Evolutionary conservation across 768 basidiomycete species (phyloP).

Genomic region (Amanita phalloides): DNA sequence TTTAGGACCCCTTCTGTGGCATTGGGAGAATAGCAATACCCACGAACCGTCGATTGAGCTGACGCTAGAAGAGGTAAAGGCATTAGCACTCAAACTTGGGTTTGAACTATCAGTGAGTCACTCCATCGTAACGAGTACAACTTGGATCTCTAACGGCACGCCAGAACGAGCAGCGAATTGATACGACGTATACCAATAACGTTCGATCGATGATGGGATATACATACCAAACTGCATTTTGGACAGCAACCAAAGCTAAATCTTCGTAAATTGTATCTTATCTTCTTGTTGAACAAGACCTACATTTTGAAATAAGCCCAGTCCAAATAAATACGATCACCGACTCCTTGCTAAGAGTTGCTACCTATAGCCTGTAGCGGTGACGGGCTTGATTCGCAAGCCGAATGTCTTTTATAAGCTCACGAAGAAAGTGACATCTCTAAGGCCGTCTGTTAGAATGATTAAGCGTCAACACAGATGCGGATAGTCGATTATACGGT

Average conservation of each 20-base stretch:
- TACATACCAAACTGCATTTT: conserved; percentile 77
- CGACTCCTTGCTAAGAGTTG: too few species aligned
- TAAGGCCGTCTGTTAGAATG: too few species aligned
- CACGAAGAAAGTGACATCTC: too few species aligned
- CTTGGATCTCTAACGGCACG: neutral
- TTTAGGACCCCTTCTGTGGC: conserved; percentile 91
- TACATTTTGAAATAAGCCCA: too few species aligned
- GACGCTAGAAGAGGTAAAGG: conserved; percentile 81
- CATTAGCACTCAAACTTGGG: conserved; percentile 59
- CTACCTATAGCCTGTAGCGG: too few species aligned
- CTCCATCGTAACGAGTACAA: neutral
- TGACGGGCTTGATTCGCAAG: too few species aligned
- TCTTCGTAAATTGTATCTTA: neutral
- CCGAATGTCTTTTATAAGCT: too few species aligned
- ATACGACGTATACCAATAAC: conserved; percentile 84
- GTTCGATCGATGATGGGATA: conserved; percentile 74
- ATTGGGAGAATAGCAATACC: conserved; percentile 83
- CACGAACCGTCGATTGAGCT: conserved; percentile 82
- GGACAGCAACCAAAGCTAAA: conserved; percentile 48
- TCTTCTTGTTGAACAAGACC: conserved; percentile 8
- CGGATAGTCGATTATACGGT: too few species aligned
- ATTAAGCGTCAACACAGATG: too few species aligned
- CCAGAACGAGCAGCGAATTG: conserved; percentile 72
- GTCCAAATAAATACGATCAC: too few species aligned
- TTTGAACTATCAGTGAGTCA: conserved; percentile 67